These are phyloP conservation scores for Rhexocercosporidium sp. DNA, from an alignment of 2,329 filamentous ascomycete genomes.

Conservation along the genomic window DNA sequence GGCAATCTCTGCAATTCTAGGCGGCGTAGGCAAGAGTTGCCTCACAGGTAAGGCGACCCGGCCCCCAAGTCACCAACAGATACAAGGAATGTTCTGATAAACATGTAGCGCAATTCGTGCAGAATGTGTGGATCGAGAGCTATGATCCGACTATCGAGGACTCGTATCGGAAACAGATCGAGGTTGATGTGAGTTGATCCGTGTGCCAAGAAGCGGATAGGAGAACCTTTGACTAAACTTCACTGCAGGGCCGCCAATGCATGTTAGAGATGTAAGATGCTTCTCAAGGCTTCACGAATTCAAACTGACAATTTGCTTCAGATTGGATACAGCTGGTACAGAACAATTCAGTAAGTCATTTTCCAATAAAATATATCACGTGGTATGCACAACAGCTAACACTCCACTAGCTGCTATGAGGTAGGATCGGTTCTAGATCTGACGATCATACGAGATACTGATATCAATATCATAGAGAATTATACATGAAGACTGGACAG, in stretches of 20 bases:
- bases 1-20: conserved; percentile 47
- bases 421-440: conserved; percentile 44
- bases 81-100: conserved; percentile 15
- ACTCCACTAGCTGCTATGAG: conserved; percentile 58
- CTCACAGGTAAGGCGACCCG: conserved; percentile 62
- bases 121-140: conserved; percentile 77
- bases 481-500: conserved; percentile 79
- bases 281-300: not conserved
- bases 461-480: conserved; percentile 53
- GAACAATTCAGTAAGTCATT: conserved; percentile 72
- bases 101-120: conserved; percentile 70
- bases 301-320: conserved; percentile 39
- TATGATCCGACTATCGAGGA: conserved; percentile 69
- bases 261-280: conserved; percentile 69
- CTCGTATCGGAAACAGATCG: conserved; percentile 63
- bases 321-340: conserved; percentile 74
- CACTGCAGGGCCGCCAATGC: conserved; percentile 67
- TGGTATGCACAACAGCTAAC: conserved; percentile 32
- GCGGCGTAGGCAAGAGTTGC: conserved; percentile 78
- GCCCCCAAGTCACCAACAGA: conserved; percentile 10
- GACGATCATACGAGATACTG: not conserved
- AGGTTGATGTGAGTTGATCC: conserved; percentile 68
- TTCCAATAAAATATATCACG: conserved; percentile 25
- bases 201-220: conserved; percentile 6
- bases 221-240: conserved; percentile 12